Percentiles rank a stretch among this genome's conserved stretches.
Evolutionary conservation across 2,329 filamentous ascomycete species (phyloP).

Genomic region (Orbilia oligospora): DNA sequence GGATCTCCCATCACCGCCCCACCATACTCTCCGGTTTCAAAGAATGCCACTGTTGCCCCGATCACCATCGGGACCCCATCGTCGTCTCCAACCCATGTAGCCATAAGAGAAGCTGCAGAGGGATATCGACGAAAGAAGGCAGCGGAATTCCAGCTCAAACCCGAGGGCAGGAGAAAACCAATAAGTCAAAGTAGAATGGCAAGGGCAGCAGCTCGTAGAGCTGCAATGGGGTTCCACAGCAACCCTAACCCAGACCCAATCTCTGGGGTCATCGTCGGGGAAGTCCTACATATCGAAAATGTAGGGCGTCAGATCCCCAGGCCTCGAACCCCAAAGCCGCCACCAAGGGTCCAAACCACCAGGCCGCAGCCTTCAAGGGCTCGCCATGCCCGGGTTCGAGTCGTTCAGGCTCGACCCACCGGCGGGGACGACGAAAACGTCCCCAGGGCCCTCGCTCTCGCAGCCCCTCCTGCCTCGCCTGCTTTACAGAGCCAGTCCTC

Average conservation of each 20-base stretch:
- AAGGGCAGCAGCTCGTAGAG: neutral
- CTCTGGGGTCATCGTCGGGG: neutral
- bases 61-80: neutral
- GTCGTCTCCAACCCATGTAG: constrained; percentile 1
- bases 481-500: neutral
- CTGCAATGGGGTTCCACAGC: neutral
- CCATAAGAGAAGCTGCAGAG: neutral
- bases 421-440: neutral
- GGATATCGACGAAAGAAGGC: neutral
- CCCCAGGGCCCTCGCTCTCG: neutral
- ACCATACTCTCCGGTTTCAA: neutral
- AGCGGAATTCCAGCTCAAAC: too few species aligned
- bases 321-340: neutral
- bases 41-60: neutral
- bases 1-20: neutral
- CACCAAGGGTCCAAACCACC: neutral
- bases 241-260: neutral
- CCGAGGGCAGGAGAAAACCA: neutral
- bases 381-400: neutral
- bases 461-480: neutral
- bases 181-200: neutral
- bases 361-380: neutral
- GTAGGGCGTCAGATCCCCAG: neutral
- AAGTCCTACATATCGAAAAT: neutral
- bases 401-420: neutral